Evolutionary conservation across 2,329 filamentous ascomycete genomes (phyloP).

Genomic region (Stagonosporopsis cucurbitacearum): DNA sequence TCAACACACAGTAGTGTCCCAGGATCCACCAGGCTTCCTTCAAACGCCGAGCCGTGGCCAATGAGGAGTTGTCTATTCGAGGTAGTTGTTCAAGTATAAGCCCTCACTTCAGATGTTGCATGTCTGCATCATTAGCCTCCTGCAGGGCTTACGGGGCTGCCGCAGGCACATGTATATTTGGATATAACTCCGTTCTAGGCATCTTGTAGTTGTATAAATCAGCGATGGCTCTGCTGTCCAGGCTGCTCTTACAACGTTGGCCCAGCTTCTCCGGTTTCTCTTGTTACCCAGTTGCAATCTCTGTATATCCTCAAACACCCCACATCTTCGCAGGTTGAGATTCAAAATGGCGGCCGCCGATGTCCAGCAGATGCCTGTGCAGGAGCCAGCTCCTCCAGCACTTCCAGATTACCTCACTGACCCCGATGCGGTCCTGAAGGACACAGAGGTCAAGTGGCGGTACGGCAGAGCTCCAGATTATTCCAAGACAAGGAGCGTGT

Average conservation of each 20-base stretch:
- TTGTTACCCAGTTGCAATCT: neutral
- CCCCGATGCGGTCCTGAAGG: constrained; percentile 64
- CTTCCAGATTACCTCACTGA: constrained; percentile 66
- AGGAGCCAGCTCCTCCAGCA: constrained; percentile 46
- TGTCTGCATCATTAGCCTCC: constrained; percentile 9
- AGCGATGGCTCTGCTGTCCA: neutral
- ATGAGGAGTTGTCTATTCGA: neutral
- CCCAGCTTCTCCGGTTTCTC: neutral
- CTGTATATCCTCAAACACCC: neutral
- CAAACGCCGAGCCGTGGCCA: constrained; percentile 5
- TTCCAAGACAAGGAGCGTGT: constrained; percentile 66
- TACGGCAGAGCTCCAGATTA: constrained; percentile 69
- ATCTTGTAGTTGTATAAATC: constrained; percentile 3
- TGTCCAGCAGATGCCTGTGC: constrained; percentile 29
- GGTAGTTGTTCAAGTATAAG: constrained; percentile 6
- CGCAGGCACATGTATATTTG: constrained; percentile 3
- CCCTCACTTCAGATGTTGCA: constrained; percentile 7
- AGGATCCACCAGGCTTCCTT: constrained; percentile 5
- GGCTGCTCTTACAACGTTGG: neutral
- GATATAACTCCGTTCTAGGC: constrained; percentile 6
- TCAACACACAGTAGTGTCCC: constrained; percentile 13
- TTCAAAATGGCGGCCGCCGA: constrained; percentile 37
- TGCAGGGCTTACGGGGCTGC: constrained; percentile 9
- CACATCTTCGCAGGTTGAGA: constrained; percentile 7
- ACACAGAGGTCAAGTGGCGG: constrained; percentile 63